These are phyloP conservation scores for Closterium sp. DNA, from an alignment of 139 green algal species.

Conservation along the genomic window DNA sequence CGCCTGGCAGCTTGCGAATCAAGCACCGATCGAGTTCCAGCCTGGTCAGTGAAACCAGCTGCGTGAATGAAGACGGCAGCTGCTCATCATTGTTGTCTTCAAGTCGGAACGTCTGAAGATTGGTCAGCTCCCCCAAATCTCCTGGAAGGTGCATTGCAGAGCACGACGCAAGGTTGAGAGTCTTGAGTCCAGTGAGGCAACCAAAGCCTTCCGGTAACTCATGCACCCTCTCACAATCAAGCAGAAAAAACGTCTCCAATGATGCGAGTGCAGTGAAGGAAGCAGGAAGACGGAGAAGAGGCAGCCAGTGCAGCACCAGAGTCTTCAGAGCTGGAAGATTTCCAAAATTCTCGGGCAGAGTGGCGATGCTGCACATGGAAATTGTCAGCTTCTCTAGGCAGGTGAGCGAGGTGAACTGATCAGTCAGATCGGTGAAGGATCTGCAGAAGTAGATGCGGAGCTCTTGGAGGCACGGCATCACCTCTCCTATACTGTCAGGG, in stretches of 20 bases:
- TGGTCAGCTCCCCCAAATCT: background rate
- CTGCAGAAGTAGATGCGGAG: too few species aligned
- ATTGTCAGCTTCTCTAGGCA: too few species aligned
- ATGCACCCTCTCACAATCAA: background rate
- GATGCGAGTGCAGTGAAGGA: background rate
- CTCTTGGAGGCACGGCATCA: too few species aligned
- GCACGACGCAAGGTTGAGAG: background rate
- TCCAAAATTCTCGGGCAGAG: too few species aligned
- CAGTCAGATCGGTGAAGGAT: too few species aligned
- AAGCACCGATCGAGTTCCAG: background rate
- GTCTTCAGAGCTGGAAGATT: too few species aligned
- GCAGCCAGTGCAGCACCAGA: too few species aligned
- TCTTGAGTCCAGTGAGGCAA: background rate
- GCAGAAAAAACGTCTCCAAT: background rate
- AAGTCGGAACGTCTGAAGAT: background rate
- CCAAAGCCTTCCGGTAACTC: background rate
- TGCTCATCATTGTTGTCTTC: background rate
- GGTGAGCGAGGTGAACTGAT: too few species aligned
- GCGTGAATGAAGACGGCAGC: background rate
- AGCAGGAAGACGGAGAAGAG: too few species aligned
- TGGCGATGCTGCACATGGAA: too few species aligned
- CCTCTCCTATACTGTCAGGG: too few species aligned
- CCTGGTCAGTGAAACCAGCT: background rate
- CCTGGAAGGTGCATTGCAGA: too few species aligned
- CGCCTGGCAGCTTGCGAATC: background rate